Percentiles rank a stretch among this genome's conserved stretches.
Conservation (phyloP, 1,284 basidiomycete species). For the Coniophora puteana region DNA sequence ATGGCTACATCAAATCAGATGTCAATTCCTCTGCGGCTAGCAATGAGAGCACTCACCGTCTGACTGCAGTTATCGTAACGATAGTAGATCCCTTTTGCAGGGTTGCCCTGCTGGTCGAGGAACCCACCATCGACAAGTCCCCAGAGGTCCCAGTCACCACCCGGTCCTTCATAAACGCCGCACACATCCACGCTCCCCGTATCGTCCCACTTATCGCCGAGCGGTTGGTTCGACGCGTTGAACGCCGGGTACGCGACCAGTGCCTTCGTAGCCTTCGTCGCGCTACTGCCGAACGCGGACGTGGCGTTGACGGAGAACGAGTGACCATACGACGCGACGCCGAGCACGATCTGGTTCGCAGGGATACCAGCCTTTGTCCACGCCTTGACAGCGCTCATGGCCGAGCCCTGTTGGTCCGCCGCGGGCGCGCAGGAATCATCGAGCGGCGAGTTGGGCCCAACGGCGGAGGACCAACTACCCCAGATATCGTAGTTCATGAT, state of each 20-base stretch:
- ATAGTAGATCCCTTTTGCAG: constrained; percentile 35
- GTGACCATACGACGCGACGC: constrained; percentile 57
- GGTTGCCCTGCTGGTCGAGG: constrained; percentile 33
- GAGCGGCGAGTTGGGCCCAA: constrained; percentile 72
- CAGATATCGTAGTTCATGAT: constrained; percentile 77
- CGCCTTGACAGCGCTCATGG: constrained; percentile 52
- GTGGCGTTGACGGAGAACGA: constrained; percentile 33
- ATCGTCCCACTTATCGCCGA: constrained; percentile 41
- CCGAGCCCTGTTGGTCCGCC: constrained; percentile 57
- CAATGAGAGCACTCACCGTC: constrained; percentile 34
- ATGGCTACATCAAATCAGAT: constrained; percentile 31
- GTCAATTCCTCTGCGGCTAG: not conserved
- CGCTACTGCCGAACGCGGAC: constrained; percentile 31
- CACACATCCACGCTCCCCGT: constrained; percentile 32
- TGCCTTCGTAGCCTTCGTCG: constrained; percentile 12
- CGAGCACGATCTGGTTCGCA: constrained; percentile 58
- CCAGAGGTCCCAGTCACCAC: constrained; percentile 39
- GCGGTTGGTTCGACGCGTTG: constrained; percentile 30
- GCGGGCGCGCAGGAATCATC: constrained; percentile 54
- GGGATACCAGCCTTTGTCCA: constrained; percentile 69
- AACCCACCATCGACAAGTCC: constrained; percentile 38
- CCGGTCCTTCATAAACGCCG: constrained; percentile 29
- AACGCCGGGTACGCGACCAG: constrained; percentile 37
- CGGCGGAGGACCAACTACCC: constrained; percentile 44
- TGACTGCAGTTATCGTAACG: constrained; percentile 44